Evolutionary conservation across 495 filamentous ascomycete genomes (phyloP).

Genomic region (Tuber borchii): DNA sequence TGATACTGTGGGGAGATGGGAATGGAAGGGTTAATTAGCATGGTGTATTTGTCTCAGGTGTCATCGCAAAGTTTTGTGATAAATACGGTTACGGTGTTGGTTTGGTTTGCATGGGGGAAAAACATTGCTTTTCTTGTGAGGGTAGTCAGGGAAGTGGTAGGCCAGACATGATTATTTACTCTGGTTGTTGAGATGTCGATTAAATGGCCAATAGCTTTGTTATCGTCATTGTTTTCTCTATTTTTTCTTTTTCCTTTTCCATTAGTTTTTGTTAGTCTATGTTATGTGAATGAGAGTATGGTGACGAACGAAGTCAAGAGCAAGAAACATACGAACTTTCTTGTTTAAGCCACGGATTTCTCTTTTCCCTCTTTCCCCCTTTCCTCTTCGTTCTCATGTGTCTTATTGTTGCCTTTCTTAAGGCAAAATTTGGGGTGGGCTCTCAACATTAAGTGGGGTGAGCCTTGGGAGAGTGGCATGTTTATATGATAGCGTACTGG

Average conservation of each 20-base stretch:
- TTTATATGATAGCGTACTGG: neutral
- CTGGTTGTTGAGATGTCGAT: neutral
- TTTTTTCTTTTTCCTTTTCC: slow-evolving; percentile 13
- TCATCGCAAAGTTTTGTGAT: neutral
- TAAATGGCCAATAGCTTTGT: neutral
- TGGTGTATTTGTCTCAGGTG: neutral
- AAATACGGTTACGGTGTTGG: neutral
- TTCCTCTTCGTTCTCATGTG: neutral
- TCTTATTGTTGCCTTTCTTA: neutral
- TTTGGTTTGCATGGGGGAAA: neutral
- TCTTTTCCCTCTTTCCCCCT: neutral
- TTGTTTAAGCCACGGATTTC: neutral
- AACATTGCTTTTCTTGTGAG: neutral
- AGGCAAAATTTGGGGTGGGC: neutral
- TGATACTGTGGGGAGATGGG: neutral
- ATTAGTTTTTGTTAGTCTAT: slow-evolving; percentile 6
- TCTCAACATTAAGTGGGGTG: neutral
- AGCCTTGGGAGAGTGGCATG: neutral
- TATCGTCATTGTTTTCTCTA: slow-evolving; percentile 1
- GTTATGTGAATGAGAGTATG: slow-evolving; percentile 13
- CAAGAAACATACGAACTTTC: neutral
- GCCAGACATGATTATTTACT: neutral
- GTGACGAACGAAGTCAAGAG: neutral
- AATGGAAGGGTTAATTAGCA: neutral
- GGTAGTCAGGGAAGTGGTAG: slow-evolving; percentile 8